Conservation (phyloP, 2,329 filamentous ascomycete species). For the Drechslera avenae region DNA sequence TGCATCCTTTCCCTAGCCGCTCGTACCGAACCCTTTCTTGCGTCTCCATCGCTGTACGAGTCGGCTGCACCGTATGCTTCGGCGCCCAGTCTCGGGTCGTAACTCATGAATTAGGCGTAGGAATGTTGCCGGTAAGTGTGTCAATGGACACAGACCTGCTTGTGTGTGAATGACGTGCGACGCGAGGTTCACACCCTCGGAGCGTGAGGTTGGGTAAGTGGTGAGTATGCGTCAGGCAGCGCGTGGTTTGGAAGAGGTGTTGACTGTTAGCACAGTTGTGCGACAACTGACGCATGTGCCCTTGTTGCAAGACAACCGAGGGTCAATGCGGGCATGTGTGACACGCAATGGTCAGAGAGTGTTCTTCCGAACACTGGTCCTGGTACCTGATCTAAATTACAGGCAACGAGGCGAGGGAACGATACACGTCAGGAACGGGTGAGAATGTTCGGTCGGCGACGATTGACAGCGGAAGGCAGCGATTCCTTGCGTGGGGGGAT, state of each 20-base stretch:
- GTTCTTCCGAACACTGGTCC: constrained; percentile 6
- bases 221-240: constrained; percentile 6
- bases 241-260: constrained; percentile 3
- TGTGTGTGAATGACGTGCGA: constrained; percentile 2
- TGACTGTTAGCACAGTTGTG: constrained; percentile 7
- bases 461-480: constrained; percentile 27
- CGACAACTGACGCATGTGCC: constrained; percentile 19
- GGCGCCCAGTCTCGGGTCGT: constrained; percentile 42
- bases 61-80: constrained; percentile 38
- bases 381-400: constrained; percentile 19
- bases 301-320: constrained; percentile 13
- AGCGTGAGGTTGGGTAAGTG: not conserved
- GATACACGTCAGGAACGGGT: constrained; percentile 23
- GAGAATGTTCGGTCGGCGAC: constrained; percentile 8
- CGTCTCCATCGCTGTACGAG: constrained; percentile 27
- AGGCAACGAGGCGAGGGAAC: constrained; percentile 10
- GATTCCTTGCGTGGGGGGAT: constrained; percentile 35
- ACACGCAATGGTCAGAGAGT: constrained; percentile 10
- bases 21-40: constrained; percentile 45
- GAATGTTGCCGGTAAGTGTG: constrained; percentile 40
- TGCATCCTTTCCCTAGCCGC: constrained; percentile 45
- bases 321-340: constrained; percentile 24
- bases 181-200: constrained; percentile 1
- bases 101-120: constrained; percentile 43
- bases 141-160: constrained; percentile 42